A percentile compares a stretch with the other conserved stretches of the same genome.
Conservation (phyloP, 2,329 filamentous ascomycete genomes). For the Parastagonospora avenae region DNA sequence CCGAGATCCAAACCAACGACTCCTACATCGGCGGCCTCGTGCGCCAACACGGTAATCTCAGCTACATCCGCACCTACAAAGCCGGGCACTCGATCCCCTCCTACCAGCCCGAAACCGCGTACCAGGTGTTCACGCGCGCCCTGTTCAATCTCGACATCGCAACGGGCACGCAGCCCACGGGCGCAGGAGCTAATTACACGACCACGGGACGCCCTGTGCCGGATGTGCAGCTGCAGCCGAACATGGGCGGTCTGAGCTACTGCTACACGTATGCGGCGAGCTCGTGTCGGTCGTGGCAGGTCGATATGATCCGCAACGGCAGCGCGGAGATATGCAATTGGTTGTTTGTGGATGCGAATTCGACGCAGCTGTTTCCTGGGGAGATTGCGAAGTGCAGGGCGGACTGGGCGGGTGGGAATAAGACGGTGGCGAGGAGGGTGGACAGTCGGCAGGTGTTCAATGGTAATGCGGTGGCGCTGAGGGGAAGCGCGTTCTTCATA, state of each 20-base stretch:
- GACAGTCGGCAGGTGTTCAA: too few species aligned
- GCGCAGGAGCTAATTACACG: slow-evolving; percentile 13
- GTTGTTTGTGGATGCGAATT: slow-evolving; percentile 24
- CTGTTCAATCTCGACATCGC: slow-evolving; percentile 53
- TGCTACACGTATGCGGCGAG: slow-evolving; percentile 22
- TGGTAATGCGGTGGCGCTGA: too few species aligned
- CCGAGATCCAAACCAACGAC: slow-evolving; percentile 43
- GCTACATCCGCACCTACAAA: slow-evolving; percentile 47
- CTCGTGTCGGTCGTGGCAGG: slow-evolving; percentile 20
- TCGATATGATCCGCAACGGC: slow-evolving; percentile 14
- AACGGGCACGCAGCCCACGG: slow-evolving; percentile 43
- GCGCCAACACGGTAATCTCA: slow-evolving; percentile 44
- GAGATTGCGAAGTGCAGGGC: slow-evolving; percentile 20
- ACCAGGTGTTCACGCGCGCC: slow-evolving; percentile 56
- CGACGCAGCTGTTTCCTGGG: slow-evolving; percentile 22
- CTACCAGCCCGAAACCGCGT: slow-evolving; percentile 54
- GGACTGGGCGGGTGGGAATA: not conserved
- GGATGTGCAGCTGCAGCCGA: slow-evolving; percentile 15
- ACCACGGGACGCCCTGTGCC: slow-evolving; percentile 15
- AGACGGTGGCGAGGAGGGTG: not conserved
- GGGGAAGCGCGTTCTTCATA: too few species aligned
- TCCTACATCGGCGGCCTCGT: slow-evolving; percentile 52
- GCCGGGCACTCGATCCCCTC: slow-evolving; percentile 49
- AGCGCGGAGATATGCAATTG: slow-evolving; percentile 22
- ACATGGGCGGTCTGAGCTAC: slow-evolving; percentile 12